Conservation (phyloP, 2,329 filamentous ascomycete species). For the Onygenales sp. region DNA sequence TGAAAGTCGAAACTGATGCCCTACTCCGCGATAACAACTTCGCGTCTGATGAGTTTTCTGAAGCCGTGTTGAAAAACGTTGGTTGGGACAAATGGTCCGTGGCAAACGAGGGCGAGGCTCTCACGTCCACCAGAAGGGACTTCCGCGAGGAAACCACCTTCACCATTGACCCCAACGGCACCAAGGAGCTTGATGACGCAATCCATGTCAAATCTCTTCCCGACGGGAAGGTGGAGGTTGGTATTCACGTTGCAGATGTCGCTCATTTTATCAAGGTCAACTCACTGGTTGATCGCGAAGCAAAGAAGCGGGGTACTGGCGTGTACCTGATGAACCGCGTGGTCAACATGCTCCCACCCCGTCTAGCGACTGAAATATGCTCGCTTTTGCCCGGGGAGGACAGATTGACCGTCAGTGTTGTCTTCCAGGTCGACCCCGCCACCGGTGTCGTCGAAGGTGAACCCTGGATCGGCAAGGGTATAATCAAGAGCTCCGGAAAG, state of each 20-base stretch:
- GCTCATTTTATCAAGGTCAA: slow-evolving; percentile 95
- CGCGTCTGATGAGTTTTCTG: slow-evolving; percentile 91
- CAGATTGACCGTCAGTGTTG: slow-evolving; percentile 80
- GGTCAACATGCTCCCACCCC: slow-evolving; percentile 78
- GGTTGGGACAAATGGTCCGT: slow-evolving; percentile 88
- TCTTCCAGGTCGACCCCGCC: slow-evolving; percentile 79
- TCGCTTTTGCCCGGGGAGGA: slow-evolving; percentile 81
- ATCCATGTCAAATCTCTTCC: slow-evolving; percentile 78
- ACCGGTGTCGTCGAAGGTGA: slow-evolving; percentile 79
- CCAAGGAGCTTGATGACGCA: slow-evolving; percentile 81
- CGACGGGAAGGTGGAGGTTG: slow-evolving; percentile 85
- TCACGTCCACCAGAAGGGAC: slow-evolving; percentile 68
- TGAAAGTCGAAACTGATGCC: slow-evolving; percentile 96
- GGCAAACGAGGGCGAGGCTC: slow-evolving; percentile 68
- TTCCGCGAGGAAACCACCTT: slow-evolving; percentile 84
- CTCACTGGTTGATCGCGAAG: slow-evolving; percentile 90
- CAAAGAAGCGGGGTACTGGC: slow-evolving; percentile 93
- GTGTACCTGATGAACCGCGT: slow-evolving; percentile 89
- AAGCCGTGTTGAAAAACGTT: slow-evolving; percentile 88
- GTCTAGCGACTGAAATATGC: slow-evolving; percentile 78
- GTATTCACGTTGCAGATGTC: slow-evolving; percentile 89
- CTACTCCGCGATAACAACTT: slow-evolving; percentile 98
- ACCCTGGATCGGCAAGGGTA: slow-evolving; percentile 85
- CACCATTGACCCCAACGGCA: slow-evolving; percentile 83
- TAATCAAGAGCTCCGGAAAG: slow-evolving; percentile 86